Conservation (phyloP, 1,284 basidiomycete genomes). For the Puccinia novopanici region DNA sequence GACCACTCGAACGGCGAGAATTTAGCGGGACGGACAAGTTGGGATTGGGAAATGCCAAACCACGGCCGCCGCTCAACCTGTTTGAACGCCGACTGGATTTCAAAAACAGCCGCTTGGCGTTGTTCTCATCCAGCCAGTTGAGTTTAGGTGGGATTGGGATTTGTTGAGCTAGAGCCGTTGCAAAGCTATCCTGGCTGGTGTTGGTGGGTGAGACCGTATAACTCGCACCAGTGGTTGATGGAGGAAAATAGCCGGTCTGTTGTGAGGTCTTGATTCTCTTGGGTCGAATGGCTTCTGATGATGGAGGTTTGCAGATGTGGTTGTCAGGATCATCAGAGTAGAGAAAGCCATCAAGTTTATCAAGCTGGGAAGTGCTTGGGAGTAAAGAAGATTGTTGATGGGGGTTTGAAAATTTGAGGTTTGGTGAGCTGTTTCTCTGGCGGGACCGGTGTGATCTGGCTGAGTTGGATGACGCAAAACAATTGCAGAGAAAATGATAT, state of each 20-base stretch:
- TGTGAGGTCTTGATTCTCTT: slow-evolving; percentile 24
- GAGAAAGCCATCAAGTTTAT: background rate
- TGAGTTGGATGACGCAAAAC: slow-evolving; percentile 23
- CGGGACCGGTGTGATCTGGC: background rate
- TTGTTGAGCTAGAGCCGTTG: background rate
- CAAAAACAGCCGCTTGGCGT: slow-evolving; percentile 28
- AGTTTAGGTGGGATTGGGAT: background rate
- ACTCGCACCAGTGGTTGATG: background rate
- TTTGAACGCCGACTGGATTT: slow-evolving; percentile 4
- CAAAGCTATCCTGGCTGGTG: background rate
- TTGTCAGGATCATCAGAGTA: background rate
- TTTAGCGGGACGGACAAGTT: background rate
- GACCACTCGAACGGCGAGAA: slow-evolving; percentile 1
- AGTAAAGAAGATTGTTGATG: background rate
- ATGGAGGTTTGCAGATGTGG: background rate
- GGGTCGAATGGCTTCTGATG: slow-evolving; percentile 5
- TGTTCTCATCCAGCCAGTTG: slow-evolving; percentile 15
- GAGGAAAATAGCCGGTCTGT: background rate
- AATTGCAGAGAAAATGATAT: slow-evolving; percentile 38
- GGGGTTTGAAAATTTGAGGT: background rate
- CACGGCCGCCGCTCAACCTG: background rate
- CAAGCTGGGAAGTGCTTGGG: background rate
- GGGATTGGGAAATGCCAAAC: background rate
- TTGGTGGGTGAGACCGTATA: background rate
- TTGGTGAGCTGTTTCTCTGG: slow-evolving; percentile 5